Evolutionary conservation across 768 basidiomycete genomes (phyloP).

Genomic region (Suillus spraguei): DNA sequence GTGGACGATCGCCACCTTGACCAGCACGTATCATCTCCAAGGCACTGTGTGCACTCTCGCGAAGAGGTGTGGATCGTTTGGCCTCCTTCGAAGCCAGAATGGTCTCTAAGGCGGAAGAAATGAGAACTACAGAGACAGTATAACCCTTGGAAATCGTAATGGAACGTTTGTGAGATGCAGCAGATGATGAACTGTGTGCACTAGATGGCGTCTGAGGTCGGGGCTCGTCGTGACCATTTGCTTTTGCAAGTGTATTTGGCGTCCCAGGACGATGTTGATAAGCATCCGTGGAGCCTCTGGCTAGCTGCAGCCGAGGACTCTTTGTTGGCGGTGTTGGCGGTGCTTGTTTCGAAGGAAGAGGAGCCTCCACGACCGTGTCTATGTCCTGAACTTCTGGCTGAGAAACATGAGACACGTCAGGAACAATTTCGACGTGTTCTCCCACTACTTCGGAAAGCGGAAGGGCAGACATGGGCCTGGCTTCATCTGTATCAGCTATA

Average conservation of each 20-base stretch:
- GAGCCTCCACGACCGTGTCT: background rate
- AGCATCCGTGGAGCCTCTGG: slow-evolving; percentile 11
- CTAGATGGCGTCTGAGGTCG: slow-evolving; percentile 25
- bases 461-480: background rate
- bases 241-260: slow-evolving; percentile 13
- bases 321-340: slow-evolving; percentile 17
- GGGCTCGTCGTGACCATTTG: slow-evolving; percentile 20
- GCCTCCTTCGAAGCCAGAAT: slow-evolving; percentile 90
- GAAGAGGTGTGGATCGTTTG: slow-evolving; percentile 75
- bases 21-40: slow-evolving; percentile 80
- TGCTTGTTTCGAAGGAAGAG: slow-evolving; percentile 1
- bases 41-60: slow-evolving; percentile 81
- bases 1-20: slow-evolving; percentile 72
- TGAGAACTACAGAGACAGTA: slow-evolving; percentile 77
- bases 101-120: slow-evolving; percentile 82
- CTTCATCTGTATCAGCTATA: background rate
- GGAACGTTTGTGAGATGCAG: slow-evolving; percentile 51
- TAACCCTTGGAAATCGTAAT: slow-evolving; percentile 68
- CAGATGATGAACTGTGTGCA: slow-evolving; percentile 13
- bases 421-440: background rate
- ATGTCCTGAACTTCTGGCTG: background rate
- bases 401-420: background rate
- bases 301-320: background rate
- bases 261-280: slow-evolving; percentile 7
- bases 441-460: background rate